Evolutionary conservation across 768 basidiomycete genomes (phyloP).

Genomic region (Chiua virens): DNA sequence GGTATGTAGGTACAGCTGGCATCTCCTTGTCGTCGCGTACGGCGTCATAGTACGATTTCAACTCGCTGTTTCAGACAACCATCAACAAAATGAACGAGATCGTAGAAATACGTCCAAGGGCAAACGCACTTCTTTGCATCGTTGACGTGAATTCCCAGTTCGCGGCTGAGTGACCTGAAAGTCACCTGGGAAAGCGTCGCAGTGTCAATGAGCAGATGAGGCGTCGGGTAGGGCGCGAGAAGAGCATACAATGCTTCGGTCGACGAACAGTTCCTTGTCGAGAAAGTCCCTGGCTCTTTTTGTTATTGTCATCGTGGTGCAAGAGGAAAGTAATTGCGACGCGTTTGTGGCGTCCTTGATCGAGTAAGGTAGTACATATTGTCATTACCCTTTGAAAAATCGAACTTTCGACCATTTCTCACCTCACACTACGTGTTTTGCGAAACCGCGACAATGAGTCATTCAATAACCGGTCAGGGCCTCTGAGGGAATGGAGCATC

Average conservation of each 20-base stretch:
- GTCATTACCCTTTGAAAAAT: too few species aligned
- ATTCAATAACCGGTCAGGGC: too few species aligned
- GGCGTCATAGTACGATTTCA: conserved; percentile 55
- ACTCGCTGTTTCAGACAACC: conserved; percentile 45
- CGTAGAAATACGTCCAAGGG: not conserved
- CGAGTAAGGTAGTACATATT: too few species aligned
- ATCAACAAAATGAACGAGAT: not conserved
- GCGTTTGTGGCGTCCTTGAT: too few species aligned
- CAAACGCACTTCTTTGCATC: conserved; percentile 65
- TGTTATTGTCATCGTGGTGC: conserved; percentile 28
- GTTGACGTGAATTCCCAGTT: conserved; percentile 71
- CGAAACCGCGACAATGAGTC: too few species aligned
- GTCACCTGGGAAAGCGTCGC: conserved; percentile 55
- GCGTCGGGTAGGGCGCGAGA: not conserved
- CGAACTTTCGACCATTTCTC: too few species aligned
- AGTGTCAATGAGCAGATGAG: not conserved
- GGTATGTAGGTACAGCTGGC: conserved; percentile 59
- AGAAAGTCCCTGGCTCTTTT: conserved; percentile 39
- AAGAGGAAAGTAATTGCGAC: not conserved
- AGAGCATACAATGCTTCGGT: conserved; percentile 42
- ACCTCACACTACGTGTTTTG: too few species aligned
- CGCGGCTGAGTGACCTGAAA: conserved; percentile 72
- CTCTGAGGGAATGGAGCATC: too few species aligned
- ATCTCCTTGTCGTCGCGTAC: conserved; percentile 36
- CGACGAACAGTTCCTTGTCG: conserved; percentile 46